Conservation (phyloP, 2,329 filamentous ascomycete species). For the Pestalotiopsis sp. region DNA sequence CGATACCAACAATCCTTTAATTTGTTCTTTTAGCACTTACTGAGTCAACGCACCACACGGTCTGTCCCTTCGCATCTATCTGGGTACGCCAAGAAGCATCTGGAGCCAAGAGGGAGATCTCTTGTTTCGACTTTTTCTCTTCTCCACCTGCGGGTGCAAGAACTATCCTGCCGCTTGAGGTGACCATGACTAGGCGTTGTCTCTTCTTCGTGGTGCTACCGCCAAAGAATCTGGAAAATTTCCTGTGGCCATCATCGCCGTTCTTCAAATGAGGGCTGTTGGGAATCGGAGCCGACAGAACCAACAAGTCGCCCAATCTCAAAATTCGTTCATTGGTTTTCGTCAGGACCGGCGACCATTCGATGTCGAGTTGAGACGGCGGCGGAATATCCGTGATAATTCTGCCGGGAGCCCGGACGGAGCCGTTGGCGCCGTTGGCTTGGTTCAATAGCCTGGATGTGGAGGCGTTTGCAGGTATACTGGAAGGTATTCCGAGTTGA, state of each 20-base stretch:
- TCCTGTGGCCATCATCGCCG: conserved; percentile 76
- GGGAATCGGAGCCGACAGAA: conserved; percentile 76
- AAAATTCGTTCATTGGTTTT: conserved; percentile 90
- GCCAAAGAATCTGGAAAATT: conserved; percentile 91
- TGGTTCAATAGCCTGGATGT: conserved; percentile 31
- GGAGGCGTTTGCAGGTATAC: conserved; percentile 27
- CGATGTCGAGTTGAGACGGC: conserved; percentile 95
- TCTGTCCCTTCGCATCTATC: conserved; percentile 83
- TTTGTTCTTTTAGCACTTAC: conserved; percentile 58
- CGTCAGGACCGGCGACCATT: conserved; percentile 96
- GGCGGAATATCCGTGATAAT: conserved; percentile 95
- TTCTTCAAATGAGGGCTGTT: conserved; percentile 70
- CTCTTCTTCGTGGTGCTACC: conserved; percentile 90
- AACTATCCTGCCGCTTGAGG: conserved; percentile 85
- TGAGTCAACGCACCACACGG: conserved; percentile 88
- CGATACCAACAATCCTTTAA: conserved; percentile 11
- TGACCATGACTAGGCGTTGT: conserved; percentile 92
- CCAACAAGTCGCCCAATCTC: conserved; percentile 88
- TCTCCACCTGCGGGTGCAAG: conserved; percentile 90
- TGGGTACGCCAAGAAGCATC: conserved; percentile 80
- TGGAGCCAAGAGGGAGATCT: conserved; percentile 78
- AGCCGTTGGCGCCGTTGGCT: conserved; percentile 44
- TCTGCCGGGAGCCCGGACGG: conserved; percentile 66
- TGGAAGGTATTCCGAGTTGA: conserved; percentile 64
- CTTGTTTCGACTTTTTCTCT: conserved; percentile 92